A percentile compares a stretch with the other conserved stretches of the same genome.
phyloP scores from a whole-genome alignment of 1,139 yeast species.

The Yamadazyma buinensis region DNA sequence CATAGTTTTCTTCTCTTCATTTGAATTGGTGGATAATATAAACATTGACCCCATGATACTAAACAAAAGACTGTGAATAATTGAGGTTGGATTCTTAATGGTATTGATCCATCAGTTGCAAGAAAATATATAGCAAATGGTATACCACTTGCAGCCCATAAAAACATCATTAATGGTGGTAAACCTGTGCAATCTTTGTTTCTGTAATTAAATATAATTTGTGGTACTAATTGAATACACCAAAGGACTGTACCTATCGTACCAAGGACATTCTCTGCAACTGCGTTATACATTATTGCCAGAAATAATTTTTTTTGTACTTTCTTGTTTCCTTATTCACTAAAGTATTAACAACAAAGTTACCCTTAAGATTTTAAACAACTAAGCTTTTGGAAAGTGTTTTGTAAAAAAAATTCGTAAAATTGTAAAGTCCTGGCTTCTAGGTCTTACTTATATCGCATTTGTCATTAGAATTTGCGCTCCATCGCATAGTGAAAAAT shows the following conservation, averaged over 20 bases:
- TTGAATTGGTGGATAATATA: conserved; percentile 75
- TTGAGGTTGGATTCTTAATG: conserved; percentile 83
- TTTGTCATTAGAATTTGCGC: too few species aligned
- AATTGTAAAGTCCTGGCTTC: too few species aligned
- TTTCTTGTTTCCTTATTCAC: too few species aligned
- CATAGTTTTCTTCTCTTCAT: conserved; percentile 36
- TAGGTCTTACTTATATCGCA: too few species aligned
- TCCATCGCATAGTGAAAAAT: too few species aligned
- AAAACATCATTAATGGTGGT: conserved; percentile 77
- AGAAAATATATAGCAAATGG: conserved; percentile 83
- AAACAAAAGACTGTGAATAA: conserved; percentile 71
- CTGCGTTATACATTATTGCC: conserved; percentile 25
- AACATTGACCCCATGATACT: conserved; percentile 65
- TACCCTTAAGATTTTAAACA: too few species aligned
- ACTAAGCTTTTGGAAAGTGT: too few species aligned
- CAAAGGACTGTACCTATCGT: conserved; percentile 86
- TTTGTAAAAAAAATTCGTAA: too few species aligned
- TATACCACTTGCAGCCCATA: conserved; percentile 81
- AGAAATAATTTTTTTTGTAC: too few species aligned
- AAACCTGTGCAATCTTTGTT: conserved; percentile 81
- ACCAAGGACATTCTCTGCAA: conserved; percentile 76
- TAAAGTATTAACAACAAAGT: too few species aligned
- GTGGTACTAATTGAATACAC: conserved; percentile 90
- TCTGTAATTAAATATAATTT: conserved; percentile 66
- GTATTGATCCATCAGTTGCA: conserved; percentile 66